Base-by-base conservation (phyloP, 2,329 filamentous ascomycete species). In the Monosporascus sp. region DNA sequence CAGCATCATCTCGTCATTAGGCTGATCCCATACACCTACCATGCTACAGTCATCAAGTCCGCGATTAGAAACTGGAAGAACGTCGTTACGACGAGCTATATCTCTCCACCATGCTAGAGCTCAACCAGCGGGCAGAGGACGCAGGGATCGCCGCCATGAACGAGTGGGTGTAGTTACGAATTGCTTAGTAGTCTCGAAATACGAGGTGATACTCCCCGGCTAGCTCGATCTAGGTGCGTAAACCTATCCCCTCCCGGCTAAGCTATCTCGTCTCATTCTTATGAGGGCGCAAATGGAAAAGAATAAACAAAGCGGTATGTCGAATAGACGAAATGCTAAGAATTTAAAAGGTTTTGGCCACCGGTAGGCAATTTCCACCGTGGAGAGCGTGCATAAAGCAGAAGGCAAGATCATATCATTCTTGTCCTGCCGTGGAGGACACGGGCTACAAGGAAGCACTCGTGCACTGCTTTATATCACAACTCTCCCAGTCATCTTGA, bases 61-160 rank as follows among this genome's bases (percentile, higher is more conserved):
- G 24, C 24, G 24, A 24, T 24, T 24, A 3, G 24, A 24, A 24
- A 24, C 24, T 6, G 24, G 24, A 24, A 3, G 24, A 24, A 97
- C 77, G 91, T 97, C 56, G 92, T 97, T 67, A 97, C 93, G 54
- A 97, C 93, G 31, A 90, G 85, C 60, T 97, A 97, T 69, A 89
- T 96, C 62, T 95, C 89, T 5, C 90, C 90, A 3, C 90, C 60
- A 97, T 97, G 91, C 74, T 87, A 75, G 93, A 92, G 77, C 84
- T 97, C 49, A 88, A 97, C 66, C 78, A 85, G 64, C 77, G 87
- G 64, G 85, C 82, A 70, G 96, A 96, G 80, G 88, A 87, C 58
- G 93, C 93, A 18, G 92, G 91, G 57, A 97, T 97, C 69, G 96
- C 90, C 11, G 92, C 97, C 69, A 92, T 97, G 88, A 97, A 97